Conservation (phyloP, 352 stramenopile genomes). For the Phytopythium helicoides region DNA sequence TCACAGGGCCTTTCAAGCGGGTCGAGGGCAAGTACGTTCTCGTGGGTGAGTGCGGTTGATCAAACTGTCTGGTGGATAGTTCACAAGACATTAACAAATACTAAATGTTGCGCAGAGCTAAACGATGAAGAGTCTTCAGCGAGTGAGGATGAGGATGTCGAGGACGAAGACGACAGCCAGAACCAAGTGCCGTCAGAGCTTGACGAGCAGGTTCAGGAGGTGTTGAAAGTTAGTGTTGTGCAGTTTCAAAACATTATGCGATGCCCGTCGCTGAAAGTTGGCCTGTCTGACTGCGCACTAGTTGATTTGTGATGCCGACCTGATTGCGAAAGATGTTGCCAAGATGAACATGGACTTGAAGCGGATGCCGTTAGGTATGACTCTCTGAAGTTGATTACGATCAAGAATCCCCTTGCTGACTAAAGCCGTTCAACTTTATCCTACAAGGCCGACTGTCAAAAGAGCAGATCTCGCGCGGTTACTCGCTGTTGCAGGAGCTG, state of each 20-base stretch:
- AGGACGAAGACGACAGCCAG: slow-evolving; percentile 23
- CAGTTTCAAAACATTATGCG: neutral
- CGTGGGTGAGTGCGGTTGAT: slow-evolving; percentile 32
- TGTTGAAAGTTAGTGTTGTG: slow-evolving; percentile 26
- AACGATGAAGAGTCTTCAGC: slow-evolving; percentile 15
- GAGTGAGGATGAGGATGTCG: slow-evolving; percentile 13
- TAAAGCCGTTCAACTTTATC: neutral
- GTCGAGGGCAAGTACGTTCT: slow-evolving; percentile 62
- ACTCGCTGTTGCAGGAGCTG: slow-evolving; percentile 47
- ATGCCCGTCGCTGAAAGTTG: no score
- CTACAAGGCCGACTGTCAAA: slow-evolving; percentile 42
- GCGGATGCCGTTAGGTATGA: slow-evolving; percentile 41
- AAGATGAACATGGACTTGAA: slow-evolving; percentile 59
- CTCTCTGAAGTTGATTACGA: neutral
- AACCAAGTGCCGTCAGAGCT: slow-evolving; percentile 27
- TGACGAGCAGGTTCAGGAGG: slow-evolving; percentile 33
- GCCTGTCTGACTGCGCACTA: no score
- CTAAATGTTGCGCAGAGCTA: slow-evolving; percentile 7
- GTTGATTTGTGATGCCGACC: slow-evolving; percentile 48
- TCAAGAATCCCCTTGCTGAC: neutral
- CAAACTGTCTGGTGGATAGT: neutral
- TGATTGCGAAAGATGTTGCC: slow-evolving; percentile 42
- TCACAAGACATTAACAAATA: neutral
- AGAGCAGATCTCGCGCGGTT: slow-evolving; percentile 61
- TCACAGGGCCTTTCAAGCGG: slow-evolving; percentile 37